Conservation (phyloP, 768 basidiomycete genomes). For the Porpolomopsis calyptriformis region DNA sequence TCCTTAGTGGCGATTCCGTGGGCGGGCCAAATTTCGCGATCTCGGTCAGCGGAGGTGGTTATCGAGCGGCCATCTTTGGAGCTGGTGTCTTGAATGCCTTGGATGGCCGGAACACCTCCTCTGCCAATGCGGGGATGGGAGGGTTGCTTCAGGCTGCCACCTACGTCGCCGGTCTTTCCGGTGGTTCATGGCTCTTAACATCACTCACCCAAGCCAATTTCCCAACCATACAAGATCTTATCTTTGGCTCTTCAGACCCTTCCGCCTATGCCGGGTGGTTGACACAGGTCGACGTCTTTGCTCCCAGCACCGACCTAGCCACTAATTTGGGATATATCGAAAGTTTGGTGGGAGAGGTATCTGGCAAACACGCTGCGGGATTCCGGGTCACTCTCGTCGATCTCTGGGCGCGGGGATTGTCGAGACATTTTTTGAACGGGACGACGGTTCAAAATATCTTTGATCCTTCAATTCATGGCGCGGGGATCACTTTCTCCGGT, state of each 20-base stretch:
- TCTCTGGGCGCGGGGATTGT: conserved; percentile 17
- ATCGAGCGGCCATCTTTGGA: conserved; percentile 43
- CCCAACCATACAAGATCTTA: conserved; percentile 27
- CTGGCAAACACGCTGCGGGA: conserved; percentile 20
- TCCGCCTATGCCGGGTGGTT: conserved; percentile 26
- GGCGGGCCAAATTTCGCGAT: conserved; percentile 31
- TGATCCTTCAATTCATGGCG: conserved; percentile 31
- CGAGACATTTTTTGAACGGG: conserved; percentile 43
- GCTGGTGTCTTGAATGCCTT: conserved; percentile 41
- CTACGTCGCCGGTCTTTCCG: conserved; percentile 44
- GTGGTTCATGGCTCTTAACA: conserved; percentile 20
- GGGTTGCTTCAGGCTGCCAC: conserved; percentile 43
- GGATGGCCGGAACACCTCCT: conserved; percentile 38
- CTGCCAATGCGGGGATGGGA: conserved; percentile 31
- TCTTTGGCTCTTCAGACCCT: conserved; percentile 16
- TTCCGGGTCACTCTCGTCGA: conserved; percentile 18
- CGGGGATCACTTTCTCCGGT: conserved; percentile 36
- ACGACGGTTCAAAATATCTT: conserved; percentile 33
- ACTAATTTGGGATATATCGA: conserved; percentile 11
- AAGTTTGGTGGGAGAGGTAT: conserved; percentile 16
- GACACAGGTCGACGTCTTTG: conserved; percentile 14
- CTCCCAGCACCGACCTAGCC: conserved; percentile 12
- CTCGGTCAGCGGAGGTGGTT: conserved; percentile 47
- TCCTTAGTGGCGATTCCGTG: not conserved
- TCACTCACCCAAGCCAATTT: conserved; percentile 32